Evolutionary conservation across 495 filamentous ascomycete genomes (phyloP).

Genomic region (Hypoxylon fragiforme): DNA sequence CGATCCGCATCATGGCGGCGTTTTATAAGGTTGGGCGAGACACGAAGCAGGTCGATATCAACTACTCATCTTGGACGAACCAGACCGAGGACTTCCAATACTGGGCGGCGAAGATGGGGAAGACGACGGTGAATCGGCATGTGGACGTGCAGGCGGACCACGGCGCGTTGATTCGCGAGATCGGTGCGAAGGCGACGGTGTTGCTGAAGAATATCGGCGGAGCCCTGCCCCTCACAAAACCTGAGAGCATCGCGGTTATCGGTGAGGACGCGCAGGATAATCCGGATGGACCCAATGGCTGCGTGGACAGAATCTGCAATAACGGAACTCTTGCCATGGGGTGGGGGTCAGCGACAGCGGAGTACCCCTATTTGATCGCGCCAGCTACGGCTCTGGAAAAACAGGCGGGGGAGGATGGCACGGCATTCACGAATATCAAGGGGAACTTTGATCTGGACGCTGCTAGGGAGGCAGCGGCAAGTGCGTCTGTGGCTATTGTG

Average conservation of each 20-base stretch:
- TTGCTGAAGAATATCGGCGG: slow-evolving; percentile 64
- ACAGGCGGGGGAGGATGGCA: slow-evolving; percentile 36
- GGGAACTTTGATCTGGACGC: slow-evolving; percentile 43
- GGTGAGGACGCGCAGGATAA: slow-evolving; percentile 64
- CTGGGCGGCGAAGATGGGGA: slow-evolving; percentile 58
- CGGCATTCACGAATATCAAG: slow-evolving; percentile 35
- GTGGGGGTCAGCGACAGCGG: slow-evolving; percentile 59
- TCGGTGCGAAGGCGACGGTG: slow-evolving; percentile 62
- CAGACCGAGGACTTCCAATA: slow-evolving; percentile 72
- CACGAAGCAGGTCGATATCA: slow-evolving; percentile 61
- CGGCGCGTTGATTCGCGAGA: slow-evolving; percentile 54
- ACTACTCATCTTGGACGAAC: slow-evolving; percentile 85
- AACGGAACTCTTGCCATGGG: slow-evolving; percentile 59
- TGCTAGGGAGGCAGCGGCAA: slow-evolving; percentile 42
- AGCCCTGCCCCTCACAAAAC: slow-evolving; percentile 56
- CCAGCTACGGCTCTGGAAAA: slow-evolving; percentile 59
- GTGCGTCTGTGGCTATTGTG: slow-evolving; percentile 52
- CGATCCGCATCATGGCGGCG: slow-evolving; percentile 78
- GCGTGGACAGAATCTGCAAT: slow-evolving; percentile 53
- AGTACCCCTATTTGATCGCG: slow-evolving; percentile 69
- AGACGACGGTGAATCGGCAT: slow-evolving; percentile 66
- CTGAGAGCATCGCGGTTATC: slow-evolving; percentile 60
- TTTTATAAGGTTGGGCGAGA: slow-evolving; percentile 82
- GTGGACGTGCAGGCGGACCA: slow-evolving; percentile 57
- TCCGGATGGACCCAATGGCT: slow-evolving; percentile 49